These are phyloP conservation scores for Chrysoporthe austroafricana DNA, from an alignment of 2,329 filamentous ascomycete species.

Conservation along the genomic window DNA sequence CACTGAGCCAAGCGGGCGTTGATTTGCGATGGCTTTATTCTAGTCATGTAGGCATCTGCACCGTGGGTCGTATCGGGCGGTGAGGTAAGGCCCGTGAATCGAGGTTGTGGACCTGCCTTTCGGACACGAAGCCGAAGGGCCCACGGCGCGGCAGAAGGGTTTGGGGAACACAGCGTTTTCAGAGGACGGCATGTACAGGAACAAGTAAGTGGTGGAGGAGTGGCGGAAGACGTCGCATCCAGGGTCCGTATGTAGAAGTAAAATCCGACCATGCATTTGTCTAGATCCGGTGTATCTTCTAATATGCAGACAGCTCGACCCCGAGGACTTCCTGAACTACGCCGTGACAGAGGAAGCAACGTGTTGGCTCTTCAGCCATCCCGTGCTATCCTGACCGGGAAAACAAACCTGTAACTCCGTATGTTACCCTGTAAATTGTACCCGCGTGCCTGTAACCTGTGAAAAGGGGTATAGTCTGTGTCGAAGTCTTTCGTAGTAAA, in stretches of 20 bases:
- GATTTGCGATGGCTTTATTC: too few relatives aligned
- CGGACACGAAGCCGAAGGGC: background rate
- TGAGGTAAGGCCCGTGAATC: background rate
- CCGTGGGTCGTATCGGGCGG: background rate
- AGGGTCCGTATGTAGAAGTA: background rate
- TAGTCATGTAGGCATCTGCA: background rate
- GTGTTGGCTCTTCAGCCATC: conserved; percentile 12
- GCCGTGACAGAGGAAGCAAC: conserved; percentile 11
- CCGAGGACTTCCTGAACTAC: background rate
- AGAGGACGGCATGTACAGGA: background rate
- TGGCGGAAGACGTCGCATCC: background rate
- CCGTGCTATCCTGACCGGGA: conserved; percentile 9
- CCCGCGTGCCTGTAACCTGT: conserved; percentile 6
- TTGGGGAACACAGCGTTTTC: background rate
- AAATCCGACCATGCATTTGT: conserved; percentile 4
- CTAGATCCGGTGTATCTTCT: conserved; percentile 7
- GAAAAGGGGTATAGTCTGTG: conserved; percentile 2
- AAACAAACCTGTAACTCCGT: background rate
- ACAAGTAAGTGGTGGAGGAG: background rate
- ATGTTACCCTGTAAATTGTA: background rate
- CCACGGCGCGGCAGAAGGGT: background rate
- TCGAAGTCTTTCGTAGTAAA: background rate
- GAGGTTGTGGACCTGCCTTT: conserved; percentile 8
- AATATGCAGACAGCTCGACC: background rate
- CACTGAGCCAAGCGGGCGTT: conserved; percentile 28